Conservation (phyloP, 2,329 filamentous ascomycete genomes). For the Nemania serpens region DNA sequence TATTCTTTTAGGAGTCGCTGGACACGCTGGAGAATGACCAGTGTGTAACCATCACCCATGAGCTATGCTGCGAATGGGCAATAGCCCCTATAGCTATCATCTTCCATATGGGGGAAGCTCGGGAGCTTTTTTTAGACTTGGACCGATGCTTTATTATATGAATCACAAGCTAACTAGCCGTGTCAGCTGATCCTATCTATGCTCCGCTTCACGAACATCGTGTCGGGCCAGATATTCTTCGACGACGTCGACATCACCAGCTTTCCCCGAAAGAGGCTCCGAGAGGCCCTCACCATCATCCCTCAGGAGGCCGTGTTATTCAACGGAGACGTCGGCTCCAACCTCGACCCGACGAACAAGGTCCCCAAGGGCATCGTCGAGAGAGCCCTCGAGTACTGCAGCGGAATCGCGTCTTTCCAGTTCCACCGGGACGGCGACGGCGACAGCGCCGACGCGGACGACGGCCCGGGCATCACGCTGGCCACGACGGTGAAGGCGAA, state of each 20-base stretch:
- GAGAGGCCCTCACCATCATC: conserved; percentile 61
- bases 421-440: conserved; percentile 32
- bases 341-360: conserved; percentile 68
- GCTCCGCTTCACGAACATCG: conserved; percentile 57
- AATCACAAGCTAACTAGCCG: conserved; percentile 15
- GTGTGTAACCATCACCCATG: no score
- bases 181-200: conserved; percentile 56
- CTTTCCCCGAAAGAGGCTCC: conserved; percentile 54
- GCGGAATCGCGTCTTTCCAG: conserved; percentile 56
- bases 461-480: conserved; percentile 44
- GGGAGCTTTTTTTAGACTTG: neutral
- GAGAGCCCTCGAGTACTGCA: conserved; percentile 65
- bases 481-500: conserved; percentile 55
- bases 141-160: neutral
- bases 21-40: no score
- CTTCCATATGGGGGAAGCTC: no score
- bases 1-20: no score
- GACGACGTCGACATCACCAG: conserved; percentile 61
- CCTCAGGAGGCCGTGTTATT: conserved; percentile 64
- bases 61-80: no score
- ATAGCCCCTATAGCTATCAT: no score
- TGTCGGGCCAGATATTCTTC: conserved; percentile 58
- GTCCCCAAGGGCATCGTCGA: conserved; percentile 58
- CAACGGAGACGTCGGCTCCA: conserved; percentile 55
- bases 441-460: conserved; percentile 32